Percentiles rank a stretch among this genome's conserved stretches.
phyloP scores from a whole-genome alignment of 1,139 yeast genomes.

The Magnusiomyces fungicola region DNA sequence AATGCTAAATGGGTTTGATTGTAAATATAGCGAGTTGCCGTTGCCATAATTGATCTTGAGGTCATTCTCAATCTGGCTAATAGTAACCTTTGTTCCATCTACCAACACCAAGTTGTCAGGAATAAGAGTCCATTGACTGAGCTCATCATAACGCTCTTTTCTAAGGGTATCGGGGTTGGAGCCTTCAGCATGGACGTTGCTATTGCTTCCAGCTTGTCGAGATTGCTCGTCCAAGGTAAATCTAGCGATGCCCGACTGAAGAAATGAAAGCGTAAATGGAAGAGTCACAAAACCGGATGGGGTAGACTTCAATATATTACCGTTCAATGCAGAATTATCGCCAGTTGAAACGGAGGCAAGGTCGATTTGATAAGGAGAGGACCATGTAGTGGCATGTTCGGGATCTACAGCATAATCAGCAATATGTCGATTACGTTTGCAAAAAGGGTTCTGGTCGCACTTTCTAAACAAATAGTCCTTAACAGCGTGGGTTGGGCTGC shows the following conservation, averaged over 20 bases:
- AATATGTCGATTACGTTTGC: conserved; percentile 69
- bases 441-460: conserved; percentile 80
- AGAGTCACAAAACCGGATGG: conserved; percentile 30
- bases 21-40: conserved; percentile 36
- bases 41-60: conserved; percentile 36
- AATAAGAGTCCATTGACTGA: conserved; percentile 53
- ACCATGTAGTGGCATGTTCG: conserved; percentile 22
- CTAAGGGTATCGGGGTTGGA: conserved; percentile 19
- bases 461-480: conserved; percentile 68
- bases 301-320: conserved; percentile 36
- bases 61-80: conserved; percentile 6
- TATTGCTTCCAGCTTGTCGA: conserved; percentile 31
- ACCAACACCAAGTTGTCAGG: conserved; percentile 22
- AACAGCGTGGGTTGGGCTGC: conserved; percentile 38
- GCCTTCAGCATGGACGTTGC: conserved; percentile 20
- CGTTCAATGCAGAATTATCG: conserved; percentile 30
- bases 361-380: conserved; percentile 51
- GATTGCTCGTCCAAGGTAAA: conserved; percentile 56
- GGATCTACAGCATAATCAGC: conserved; percentile 41
- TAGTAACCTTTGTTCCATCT: conserved; percentile 4
- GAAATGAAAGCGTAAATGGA: conserved; percentile 50
- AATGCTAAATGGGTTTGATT: conserved; percentile 47
- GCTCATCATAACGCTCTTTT: conserved; percentile 49
- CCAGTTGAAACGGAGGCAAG: conserved; percentile 33
- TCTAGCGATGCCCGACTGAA: conserved; percentile 50